Percentiles rank a stretch among this genome's conserved stretches.
Conservation (phyloP, 192 early-diverging fungal species). For the Podila epigama region DNA sequence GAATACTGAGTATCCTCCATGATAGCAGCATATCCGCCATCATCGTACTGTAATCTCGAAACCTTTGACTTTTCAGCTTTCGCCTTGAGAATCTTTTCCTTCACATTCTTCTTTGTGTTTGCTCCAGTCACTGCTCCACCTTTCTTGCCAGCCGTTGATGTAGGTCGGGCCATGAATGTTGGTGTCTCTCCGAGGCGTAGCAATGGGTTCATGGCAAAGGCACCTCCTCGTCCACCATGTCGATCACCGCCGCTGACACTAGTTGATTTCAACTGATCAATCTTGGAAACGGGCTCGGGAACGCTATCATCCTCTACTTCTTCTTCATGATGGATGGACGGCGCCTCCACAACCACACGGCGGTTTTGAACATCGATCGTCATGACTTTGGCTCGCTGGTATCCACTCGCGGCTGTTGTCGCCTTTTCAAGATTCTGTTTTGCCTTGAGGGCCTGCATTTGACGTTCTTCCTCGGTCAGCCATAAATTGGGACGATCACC, state of each 20-base stretch:
- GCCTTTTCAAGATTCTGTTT: slow-evolving; percentile 54
- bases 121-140: neutral
- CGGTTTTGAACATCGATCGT: slow-evolving; percentile 56
- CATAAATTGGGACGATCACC: slow-evolving; percentile 60
- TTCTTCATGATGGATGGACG: neutral
- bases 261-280: slow-evolving; percentile 35
- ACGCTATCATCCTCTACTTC: slow-evolving; percentile 50
- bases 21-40: slow-evolving; percentile 24
- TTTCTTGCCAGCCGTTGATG: slow-evolving; percentile 4
- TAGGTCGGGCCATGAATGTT: slow-evolving; percentile 14
- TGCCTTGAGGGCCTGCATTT: slow-evolving; percentile 48
- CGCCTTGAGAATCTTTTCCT: slow-evolving; percentile 34
- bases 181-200: slow-evolving; percentile 35
- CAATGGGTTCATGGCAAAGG: slow-evolving; percentile 41
- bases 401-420: slow-evolving; percentile 36
- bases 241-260: slow-evolving; percentile 42
- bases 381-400: slow-evolving; percentile 55
- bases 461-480: slow-evolving; percentile 56
- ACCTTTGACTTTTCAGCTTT: slow-evolving; percentile 36
- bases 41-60: slow-evolving; percentile 35
- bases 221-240: slow-evolving; percentile 40
- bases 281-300: slow-evolving; percentile 21
- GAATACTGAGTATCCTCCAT: slow-evolving; percentile 34
- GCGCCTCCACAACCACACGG: slow-evolving; percentile 51
- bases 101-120: slow-evolving; percentile 8